Percentiles rank a stretch among this genome's conserved stretches.
Conservation (phyloP, 352 stramenopile genomes). For the Pythium vanterpoolii region DNA sequence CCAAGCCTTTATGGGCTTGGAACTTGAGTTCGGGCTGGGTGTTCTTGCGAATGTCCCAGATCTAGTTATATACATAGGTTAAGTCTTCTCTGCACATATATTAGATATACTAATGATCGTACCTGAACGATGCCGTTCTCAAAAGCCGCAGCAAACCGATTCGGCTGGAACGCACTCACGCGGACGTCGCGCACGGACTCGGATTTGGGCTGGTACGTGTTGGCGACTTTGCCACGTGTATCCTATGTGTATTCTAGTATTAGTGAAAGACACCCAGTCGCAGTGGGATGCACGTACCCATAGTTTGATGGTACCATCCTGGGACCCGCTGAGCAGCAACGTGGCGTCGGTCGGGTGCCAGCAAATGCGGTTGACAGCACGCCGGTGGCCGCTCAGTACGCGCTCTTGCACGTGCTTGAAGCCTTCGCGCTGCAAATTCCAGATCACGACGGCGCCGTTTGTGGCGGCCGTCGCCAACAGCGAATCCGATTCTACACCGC, state of each 20-base stretch:
- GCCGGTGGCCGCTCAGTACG: slow-evolving; percentile 75
- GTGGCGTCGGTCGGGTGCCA: slow-evolving; percentile 82
- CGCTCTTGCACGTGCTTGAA: slow-evolving; percentile 88
- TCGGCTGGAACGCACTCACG: slow-evolving; percentile 67
- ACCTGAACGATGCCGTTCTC: slow-evolving; percentile 85
- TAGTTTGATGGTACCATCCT: slow-evolving; percentile 86
- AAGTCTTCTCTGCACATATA: background rate
- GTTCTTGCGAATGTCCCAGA: slow-evolving; percentile 87
- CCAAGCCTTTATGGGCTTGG: slow-evolving; percentile 81
- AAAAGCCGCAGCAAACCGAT: slow-evolving; percentile 80
- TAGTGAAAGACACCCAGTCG: background rate
- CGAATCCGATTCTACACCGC: slow-evolving; percentile 63
- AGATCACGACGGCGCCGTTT: slow-evolving; percentile 84
- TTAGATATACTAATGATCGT: background rate
- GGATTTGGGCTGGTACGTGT: slow-evolving; percentile 81
- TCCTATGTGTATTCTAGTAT: slow-evolving; percentile 29
- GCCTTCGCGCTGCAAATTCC: slow-evolving; percentile 84
- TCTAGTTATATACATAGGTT: slow-evolving; percentile 20
- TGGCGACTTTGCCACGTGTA: slow-evolving; percentile 68
- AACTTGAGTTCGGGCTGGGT: slow-evolving; percentile 81
- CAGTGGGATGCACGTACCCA: slow-evolving; percentile 46
- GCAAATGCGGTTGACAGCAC: slow-evolving; percentile 86
- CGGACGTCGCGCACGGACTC: slow-evolving; percentile 85
- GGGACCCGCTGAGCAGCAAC: slow-evolving; percentile 80
- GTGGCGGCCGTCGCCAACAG: slow-evolving; percentile 82